These are phyloP conservation scores for Pestalotiopsis sp. DNA, from an alignment of 2,329 filamentous ascomycete genomes.

Conservation along the genomic window DNA sequence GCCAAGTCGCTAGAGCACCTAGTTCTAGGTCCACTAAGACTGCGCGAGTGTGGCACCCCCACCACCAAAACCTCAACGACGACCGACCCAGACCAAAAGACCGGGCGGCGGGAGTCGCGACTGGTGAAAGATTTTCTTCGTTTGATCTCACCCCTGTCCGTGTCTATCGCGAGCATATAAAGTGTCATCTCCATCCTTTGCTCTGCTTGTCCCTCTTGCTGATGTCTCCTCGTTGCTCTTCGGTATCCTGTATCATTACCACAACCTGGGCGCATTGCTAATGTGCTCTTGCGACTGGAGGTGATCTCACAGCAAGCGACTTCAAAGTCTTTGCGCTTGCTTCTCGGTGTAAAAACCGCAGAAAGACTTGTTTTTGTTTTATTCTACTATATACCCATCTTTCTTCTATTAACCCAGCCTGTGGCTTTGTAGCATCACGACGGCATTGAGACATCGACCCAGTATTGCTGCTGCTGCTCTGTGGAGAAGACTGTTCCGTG, in stretches of 20 bases:
- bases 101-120: background rate
- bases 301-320: slow-evolving; percentile 59
- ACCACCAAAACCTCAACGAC: slow-evolving; percentile 5
- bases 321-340: slow-evolving; percentile 70
- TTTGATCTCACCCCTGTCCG: background rate
- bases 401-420: background rate
- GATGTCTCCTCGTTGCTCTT: slow-evolving; percentile 5
- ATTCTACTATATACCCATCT: background rate
- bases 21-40: background rate
- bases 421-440: background rate
- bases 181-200: background rate
- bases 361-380: slow-evolving; percentile 52
- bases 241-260: background rate
- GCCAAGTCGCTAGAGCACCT: slow-evolving; percentile 4
- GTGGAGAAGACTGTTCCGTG: background rate
- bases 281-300: slow-evolving; percentile 44
- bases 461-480: background rate
- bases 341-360: slow-evolving; percentile 43
- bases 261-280: slow-evolving; percentile 34
- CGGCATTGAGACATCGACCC: background rate
- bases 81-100: slow-evolving; percentile 9
- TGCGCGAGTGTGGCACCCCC: background rate
- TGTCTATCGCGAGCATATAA: background rate
- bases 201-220: background rate
- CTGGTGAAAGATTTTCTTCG: slow-evolving; percentile 11